Evolutionary conservation across 73 alveolate species (phyloP).

Genomic region (Tetrahymena borealis): DNA sequence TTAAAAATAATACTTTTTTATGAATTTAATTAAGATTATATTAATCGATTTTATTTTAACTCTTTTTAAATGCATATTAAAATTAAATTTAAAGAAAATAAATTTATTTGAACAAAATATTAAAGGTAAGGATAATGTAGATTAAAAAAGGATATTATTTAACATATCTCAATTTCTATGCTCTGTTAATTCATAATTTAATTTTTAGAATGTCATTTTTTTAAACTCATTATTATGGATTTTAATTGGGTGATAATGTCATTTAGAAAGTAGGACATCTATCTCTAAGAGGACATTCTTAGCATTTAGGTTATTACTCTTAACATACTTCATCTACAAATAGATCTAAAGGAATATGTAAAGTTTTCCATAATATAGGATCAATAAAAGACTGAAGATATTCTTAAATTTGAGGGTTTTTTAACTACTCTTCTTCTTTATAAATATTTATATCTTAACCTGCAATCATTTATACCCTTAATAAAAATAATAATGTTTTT

Average conservation of each 20-base stretch:
- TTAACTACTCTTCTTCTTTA: neutral
- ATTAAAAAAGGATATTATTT: no score
- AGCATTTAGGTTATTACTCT: neutral
- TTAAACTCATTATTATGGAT: neutral
- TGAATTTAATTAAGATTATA: no score
- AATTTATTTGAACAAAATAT: no score
- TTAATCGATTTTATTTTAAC: no score
- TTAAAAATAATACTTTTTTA: no score
- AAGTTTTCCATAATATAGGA: neutral
- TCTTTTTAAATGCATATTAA: no score
- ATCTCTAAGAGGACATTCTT: neutral
- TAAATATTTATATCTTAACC: neutral
- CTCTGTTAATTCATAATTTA: no score
- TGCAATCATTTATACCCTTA: neutral
- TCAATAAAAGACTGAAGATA: neutral
- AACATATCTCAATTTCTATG: no score
- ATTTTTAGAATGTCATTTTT: no score
- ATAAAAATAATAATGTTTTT: neutral
- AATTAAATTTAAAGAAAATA: no score
- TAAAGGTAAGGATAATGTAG: no score
- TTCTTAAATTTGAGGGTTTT: neutral
- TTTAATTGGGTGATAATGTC: neutral
- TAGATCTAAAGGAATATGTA: neutral
- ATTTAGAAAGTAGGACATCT: neutral
- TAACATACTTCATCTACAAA: neutral